These are phyloP conservation scores for Xylaria sp. DNA, from an alignment of 2,329 filamentous ascomycete species.

Conservation along the genomic window DNA sequence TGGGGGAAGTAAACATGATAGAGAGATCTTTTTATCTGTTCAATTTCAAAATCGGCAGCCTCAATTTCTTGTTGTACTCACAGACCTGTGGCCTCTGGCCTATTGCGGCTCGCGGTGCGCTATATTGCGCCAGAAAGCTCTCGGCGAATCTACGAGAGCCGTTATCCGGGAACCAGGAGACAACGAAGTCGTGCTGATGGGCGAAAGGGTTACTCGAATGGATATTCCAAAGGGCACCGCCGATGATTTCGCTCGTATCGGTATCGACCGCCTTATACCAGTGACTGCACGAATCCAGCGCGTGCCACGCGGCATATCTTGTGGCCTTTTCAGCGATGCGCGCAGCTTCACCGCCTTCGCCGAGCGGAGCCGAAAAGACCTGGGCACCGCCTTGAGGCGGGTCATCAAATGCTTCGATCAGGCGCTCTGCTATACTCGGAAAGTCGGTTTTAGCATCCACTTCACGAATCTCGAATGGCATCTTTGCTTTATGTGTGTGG, in stretches of 20 bases:
- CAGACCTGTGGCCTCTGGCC: slow-evolving; percentile 43
- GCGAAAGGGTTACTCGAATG: slow-evolving; percentile 48
- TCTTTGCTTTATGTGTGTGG: no score
- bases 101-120: slow-evolving; percentile 26
- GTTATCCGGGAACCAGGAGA: slow-evolving; percentile 50
- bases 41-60: no score
- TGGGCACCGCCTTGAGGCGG: no score
- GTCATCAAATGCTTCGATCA: no score
- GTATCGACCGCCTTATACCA: slow-evolving; percentile 34
- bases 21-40: no score
- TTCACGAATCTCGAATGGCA: no score
- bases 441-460: no score
- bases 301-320: slow-evolving; percentile 15
- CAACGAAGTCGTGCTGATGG: slow-evolving; percentile 31
- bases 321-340: no score
- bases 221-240: slow-evolving; percentile 36
- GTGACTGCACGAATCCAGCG: slow-evolving; percentile 5
- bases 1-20: slow-evolving; percentile 43
- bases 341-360: no score
- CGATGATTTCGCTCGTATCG: slow-evolving; percentile 13
- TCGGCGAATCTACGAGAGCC: slow-evolving; percentile 42
- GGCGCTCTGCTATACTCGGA: no score
- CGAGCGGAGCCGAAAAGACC: no score
- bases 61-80: slow-evolving; percentile 37
- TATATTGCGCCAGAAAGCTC: slow-evolving; percentile 29